Base-by-base conservation (phyloP, 2,329 filamentous ascomycete species). In the Didymella glomerata region DNA sequence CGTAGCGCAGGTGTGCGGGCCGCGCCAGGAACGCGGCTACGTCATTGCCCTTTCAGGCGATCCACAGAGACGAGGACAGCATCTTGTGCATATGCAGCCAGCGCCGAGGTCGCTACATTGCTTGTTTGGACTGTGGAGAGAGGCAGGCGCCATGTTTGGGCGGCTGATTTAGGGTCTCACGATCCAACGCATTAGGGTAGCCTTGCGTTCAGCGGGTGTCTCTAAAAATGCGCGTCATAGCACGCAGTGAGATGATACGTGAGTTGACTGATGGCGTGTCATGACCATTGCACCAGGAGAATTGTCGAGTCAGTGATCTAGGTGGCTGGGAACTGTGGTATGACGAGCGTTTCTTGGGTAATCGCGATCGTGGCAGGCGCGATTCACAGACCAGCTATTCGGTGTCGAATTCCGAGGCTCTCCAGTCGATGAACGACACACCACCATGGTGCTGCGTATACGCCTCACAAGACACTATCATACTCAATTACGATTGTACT, bases 11-110 rank as follows among this genome's bases (percentile, higher is more conserved):
- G 20, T 41, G 38, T 5, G 38, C 68, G 68, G 69, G 58, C 72
- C 67, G 69, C 63, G 54, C 63, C 67, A 68, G 64, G 61, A 60
- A 55, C 66, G 68, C 63, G 61, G 34, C 22, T 53, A 58, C 55
- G 55, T 58, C 55, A 58, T 58, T 32, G 44, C 45, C 30, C 18
- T 22, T 30, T 54, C 9, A 32, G 38, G 38, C 42, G 30, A 48
- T 49, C 50, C 55, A 58, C 49, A 54, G 28, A 54, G 14, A 27
- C 24, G 8, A 41, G 46, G 27, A 54, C 55, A 58, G 49, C 50
- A 27, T 30, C 27, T 49, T 32, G 30, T 49, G 55, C 55, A 58
- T 58, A 58, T 54, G 55, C 49, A 54, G 34, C 38, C 24, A 30
- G n/a, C 55, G 30, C 49, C 45, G 25, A 53, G 41, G 11, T 25